Percentiles rank a stretch among this genome's conserved stretches.
Conservation (phyloP, 805 yeast species). For the Saccharomycopsis microspora region DNA sequence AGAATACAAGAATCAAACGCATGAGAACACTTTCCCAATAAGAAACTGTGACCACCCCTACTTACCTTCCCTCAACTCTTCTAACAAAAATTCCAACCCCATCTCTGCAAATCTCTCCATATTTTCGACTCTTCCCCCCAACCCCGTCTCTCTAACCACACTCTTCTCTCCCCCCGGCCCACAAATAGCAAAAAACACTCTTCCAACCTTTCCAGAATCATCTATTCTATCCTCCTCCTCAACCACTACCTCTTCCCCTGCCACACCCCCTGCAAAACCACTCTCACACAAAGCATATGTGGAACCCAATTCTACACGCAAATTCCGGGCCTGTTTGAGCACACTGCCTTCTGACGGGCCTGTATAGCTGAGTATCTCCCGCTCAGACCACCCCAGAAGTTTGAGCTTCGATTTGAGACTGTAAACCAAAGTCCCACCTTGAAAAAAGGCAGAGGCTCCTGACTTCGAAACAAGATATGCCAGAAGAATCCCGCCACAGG, state of each 20-base stretch:
- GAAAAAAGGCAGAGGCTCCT: conserved; percentile 75
- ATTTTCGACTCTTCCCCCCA: conserved; percentile 45
- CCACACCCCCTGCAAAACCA: conserved; percentile 74
- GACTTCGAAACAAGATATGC: conserved; percentile 75
- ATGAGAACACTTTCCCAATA: too few species aligned
- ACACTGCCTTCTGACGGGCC: conserved; percentile 78
- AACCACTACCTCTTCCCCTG: conserved; percentile 20
- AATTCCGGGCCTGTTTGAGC: conserved; percentile 62
- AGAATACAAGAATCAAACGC: too few species aligned
- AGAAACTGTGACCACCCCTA: not conserved
- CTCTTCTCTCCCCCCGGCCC: conserved; percentile 53
- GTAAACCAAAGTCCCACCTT: conserved; percentile 76
- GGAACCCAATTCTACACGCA: conserved; percentile 71
- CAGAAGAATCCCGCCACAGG: conserved; percentile 80
- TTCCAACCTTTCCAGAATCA: conserved; percentile 32
- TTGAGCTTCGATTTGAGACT: conserved; percentile 64
- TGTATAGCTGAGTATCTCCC: conserved; percentile 60
- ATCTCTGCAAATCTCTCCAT: conserved; percentile 66
- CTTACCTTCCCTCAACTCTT: conserved; percentile 27
- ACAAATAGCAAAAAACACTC: conserved; percentile 59
- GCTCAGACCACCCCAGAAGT: conserved; percentile 67
- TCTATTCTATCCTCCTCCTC: not conserved
- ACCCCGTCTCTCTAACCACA: conserved; percentile 32
- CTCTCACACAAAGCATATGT: conserved; percentile 77
- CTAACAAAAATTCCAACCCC: conserved; percentile 52